Base-by-base conservation (phyloP, 2,329 filamentous ascomycete genomes). In the Cercospora beticola region DNA sequence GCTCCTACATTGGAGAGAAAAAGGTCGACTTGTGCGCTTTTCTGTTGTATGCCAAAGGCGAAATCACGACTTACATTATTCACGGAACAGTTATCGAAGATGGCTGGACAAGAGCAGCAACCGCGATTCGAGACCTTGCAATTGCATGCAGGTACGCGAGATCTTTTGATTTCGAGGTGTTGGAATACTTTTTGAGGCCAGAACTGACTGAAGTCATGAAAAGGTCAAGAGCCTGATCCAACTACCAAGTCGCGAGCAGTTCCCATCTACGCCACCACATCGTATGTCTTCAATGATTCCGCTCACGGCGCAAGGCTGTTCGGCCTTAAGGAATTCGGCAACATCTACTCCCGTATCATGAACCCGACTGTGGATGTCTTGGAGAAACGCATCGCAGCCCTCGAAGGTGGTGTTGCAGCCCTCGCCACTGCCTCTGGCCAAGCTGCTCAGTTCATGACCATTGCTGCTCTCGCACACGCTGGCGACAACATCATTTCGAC, bases 341-440 rank as follows among this genome's bases (percentile, higher is more conserved):
- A 98, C 83, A 97, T 98, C 81, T 99, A 99, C 86, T 95, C 90
- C 80, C 92, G 95, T 72, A 93, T 99, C 76, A 93, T 92, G 91
- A 97, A 98, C 82, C 94, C 94, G 2, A 98, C 94, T 0, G 91
- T 94, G 74, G 94, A 96, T 81, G 94, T 98, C 30, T 94, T 99
- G 72, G 95, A 99, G 83, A 96, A 97, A 85, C 89, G 94, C 70
- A 91, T 97, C 62, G 94, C 94, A n/a, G 94, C 94, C 14, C 88
- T 98, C 4, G 95, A 99, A 82, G 94, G 94, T 33, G 95, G 95
- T 76, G 89, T 92, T 33, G 94, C 92, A 16, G 94, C 93, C 56
- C 87, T 97, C 30, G 94, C 93, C 5, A 87, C 93, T 52, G 86
- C 93, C 0, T 97, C 93, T 0, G 94, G 94, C 67, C 93, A 97